Percentiles rank a stretch among this genome's conserved stretches.
phyloP scores from a whole-genome alignment of 176 grass and related monocot genomes.

The Ensete ventricosum region DNA sequence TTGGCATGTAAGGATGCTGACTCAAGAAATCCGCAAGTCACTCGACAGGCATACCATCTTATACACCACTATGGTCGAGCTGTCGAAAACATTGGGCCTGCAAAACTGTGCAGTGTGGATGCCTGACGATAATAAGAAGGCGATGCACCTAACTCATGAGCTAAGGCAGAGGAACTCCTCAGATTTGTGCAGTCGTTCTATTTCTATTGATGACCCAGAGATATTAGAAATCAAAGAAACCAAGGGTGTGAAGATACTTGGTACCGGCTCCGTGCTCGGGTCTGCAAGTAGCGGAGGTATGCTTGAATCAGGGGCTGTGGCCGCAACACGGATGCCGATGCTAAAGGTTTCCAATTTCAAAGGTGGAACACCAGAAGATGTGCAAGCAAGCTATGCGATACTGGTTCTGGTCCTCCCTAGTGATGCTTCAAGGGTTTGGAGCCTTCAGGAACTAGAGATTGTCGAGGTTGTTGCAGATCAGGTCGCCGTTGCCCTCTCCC shows the following conservation, averaged over 20 bases:
- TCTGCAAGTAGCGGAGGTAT: constrained; percentile 37
- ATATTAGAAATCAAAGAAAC: constrained; percentile 42
- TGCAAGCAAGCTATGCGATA: constrained; percentile 27
- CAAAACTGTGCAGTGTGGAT: constrained; percentile 91
- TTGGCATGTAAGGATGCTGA: constrained; percentile 97
- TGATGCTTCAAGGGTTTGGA: constrained; percentile 19
- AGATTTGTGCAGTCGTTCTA: constrained; percentile 14
- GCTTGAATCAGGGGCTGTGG: constrained; percentile 5
- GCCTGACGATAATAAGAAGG: constrained; percentile 34
- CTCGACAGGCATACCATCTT: constrained; percentile 84
- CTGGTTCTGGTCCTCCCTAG: constrained; percentile 35
- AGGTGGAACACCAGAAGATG: constrained; percentile 8
- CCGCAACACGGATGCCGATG: constrained; percentile 18
- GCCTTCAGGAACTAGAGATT: constrained; percentile 38
- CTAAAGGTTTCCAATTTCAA: constrained; percentile 20
- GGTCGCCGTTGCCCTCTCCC: constrained; percentile 67
- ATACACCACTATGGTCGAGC: constrained; percentile 90
- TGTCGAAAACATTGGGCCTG: constrained; percentile 72
- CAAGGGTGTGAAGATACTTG: constrained; percentile 54
- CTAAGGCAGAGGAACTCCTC: constrained; percentile 26
- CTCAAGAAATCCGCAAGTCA: constrained; percentile 79
- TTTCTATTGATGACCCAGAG: constrained; percentile 38
- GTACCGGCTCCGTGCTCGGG: constrained; percentile 33
- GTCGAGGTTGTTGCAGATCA: constrained; percentile 44
- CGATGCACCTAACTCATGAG: constrained; percentile 65